These are phyloP conservation scores for Chloranthus sessilifolius DNA, from an alignment of 164 flowering plant genomes.

Conservation along the genomic window DNA sequence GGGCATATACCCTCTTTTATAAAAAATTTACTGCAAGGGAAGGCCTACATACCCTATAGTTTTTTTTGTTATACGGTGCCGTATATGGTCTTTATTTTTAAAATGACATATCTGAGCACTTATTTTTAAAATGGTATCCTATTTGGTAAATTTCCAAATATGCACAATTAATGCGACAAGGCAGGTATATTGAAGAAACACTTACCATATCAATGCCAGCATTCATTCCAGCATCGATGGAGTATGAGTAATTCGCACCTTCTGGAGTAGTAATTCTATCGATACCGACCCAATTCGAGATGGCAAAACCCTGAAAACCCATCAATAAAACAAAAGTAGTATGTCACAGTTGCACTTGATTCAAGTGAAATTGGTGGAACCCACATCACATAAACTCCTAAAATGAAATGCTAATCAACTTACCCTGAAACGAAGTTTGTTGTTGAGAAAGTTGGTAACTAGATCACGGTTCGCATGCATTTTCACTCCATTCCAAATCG, in stretches of 20 bases:
- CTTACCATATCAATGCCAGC: conserved; percentile 52
- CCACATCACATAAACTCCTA: neutral
- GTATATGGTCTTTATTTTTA: too few species aligned
- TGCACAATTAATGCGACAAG: too few species aligned
- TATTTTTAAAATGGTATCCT: too few species aligned
- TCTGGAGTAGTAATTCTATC: conserved; percentile 37
- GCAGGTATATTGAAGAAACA: conserved; percentile 1
- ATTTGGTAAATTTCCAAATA: too few species aligned
- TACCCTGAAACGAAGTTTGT: neutral
- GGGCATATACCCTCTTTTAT: too few species aligned
- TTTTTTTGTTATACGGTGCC: too few species aligned
- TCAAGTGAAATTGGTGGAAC: too few species aligned
- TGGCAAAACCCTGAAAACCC: conserved; percentile 36
- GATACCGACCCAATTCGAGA: conserved; percentile 46
- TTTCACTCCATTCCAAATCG: neutral
- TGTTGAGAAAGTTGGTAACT: neutral
- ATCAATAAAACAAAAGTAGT: neutral
- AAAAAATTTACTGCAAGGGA: too few species aligned
- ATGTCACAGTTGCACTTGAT: neutral
- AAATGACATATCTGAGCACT: too few species aligned
- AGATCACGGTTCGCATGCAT: conserved; percentile 1
- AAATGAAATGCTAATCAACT: too few species aligned
- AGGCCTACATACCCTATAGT: too few species aligned
- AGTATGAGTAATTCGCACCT: conserved; percentile 31
- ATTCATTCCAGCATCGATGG: conserved; percentile 29